Percentiles rank a stretch among this genome's conserved stretches.
phyloP scores from a whole-genome alignment of 306 rosid genomes.

The Fragaria vesca region DNA sequence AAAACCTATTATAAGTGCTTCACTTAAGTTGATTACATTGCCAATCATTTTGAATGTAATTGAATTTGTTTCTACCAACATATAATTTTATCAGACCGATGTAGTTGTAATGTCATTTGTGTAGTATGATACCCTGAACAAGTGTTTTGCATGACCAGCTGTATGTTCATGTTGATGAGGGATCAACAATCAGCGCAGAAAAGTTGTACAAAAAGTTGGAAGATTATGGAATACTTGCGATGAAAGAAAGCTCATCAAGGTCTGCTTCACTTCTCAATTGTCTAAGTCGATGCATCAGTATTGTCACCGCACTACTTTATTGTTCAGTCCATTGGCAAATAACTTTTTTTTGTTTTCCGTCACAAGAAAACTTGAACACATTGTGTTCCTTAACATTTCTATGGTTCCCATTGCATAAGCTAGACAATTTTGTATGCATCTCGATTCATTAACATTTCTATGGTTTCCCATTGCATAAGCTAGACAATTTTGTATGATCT shows the following conservation, averaged over 20 bases:
- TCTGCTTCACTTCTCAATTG: conserved; percentile 25
- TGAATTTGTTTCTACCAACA: neutral
- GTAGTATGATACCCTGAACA: neutral
- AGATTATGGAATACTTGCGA: conserved; percentile 55
- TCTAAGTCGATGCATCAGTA: neutral
- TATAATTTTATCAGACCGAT: neutral
- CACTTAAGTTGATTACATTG: neutral
- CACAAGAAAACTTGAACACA: neutral
- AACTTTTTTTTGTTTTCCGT: neutral
- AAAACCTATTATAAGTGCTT: neutral
- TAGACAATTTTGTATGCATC: neutral
- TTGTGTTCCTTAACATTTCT: neutral
- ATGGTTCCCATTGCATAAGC: neutral
- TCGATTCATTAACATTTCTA: neutral
- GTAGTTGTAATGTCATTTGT: neutral
- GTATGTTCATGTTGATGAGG: conserved; percentile 54
- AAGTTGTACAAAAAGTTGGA: conserved; percentile 51
- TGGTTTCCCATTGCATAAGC: neutral
- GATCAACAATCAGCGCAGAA: conserved; percentile 44
- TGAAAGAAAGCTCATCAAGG: conserved; percentile 63
- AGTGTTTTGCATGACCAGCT: conserved; percentile 37
- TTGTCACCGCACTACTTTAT: neutral
- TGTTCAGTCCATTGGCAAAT: neutral
- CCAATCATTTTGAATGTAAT: neutral
- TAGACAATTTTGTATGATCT: neutral